These are phyloP conservation scores for Mikania micrantha DNA, from an alignment of 129 eudicot species.

Conservation along the genomic window DNA sequence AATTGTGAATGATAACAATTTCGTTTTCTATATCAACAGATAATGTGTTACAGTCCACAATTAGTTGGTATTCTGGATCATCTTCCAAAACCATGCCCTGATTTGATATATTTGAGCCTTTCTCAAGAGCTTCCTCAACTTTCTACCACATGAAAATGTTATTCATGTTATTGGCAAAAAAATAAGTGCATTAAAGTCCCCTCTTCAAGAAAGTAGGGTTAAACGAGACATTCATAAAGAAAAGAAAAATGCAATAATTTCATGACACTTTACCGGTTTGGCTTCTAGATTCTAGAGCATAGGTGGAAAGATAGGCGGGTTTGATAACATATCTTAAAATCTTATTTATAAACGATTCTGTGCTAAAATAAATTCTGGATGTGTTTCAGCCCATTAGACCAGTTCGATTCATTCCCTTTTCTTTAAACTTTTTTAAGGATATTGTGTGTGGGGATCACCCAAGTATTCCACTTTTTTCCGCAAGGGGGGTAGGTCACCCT, in stretches of 20 bases:
- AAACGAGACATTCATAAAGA: not conserved
- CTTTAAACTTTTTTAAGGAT: not conserved
- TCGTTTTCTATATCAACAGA: slow-evolving; percentile 95
- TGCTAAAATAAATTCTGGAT: not conserved
- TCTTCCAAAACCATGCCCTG: slow-evolving; percentile 69
- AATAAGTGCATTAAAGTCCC: not conserved
- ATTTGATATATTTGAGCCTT: slow-evolving; percentile 65
- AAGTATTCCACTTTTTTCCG: not conserved
- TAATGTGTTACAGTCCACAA: slow-evolving; percentile 87
- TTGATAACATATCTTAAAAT: not conserved
- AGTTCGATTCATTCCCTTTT: not conserved
- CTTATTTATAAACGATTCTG: not conserved
- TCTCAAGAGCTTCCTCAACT: slow-evolving; percentile 81
- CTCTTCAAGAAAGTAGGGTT: not conserved
- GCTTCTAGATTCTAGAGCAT: not conserved
- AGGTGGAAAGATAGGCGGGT: not conserved
- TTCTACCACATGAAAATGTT: slow-evolving; percentile 31
- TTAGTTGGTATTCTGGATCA: slow-evolving; percentile 91
- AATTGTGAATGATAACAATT: slow-evolving; percentile 73
- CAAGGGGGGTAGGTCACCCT: not conserved
- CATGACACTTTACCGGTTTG: not conserved
- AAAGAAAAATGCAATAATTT: not conserved
- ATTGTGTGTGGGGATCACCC: not conserved
- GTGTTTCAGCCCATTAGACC: not conserved
- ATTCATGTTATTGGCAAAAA: not conserved